Percentiles rank a stretch among this genome's conserved stretches.
phyloP scores from a whole-genome alignment of 2,329 filamentous ascomycete species.

The Fulvia fulva region DNA sequence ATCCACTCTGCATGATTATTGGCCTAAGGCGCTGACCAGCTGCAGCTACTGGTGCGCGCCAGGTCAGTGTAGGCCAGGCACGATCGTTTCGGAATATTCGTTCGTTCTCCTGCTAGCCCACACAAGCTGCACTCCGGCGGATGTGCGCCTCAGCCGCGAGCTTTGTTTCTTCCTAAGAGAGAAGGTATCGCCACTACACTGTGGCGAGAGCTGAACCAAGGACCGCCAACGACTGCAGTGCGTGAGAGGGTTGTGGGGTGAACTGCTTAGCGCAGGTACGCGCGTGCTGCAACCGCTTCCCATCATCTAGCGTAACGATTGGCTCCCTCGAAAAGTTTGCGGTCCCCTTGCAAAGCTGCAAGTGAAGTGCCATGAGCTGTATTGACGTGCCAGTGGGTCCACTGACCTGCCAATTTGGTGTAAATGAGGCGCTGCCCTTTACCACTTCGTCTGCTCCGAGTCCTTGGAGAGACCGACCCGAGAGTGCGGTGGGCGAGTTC shows the following conservation, averaged over 20 bases:
- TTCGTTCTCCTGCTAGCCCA: constrained; percentile 6
- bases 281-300: constrained; percentile 6
- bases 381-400: constrained; percentile 2
- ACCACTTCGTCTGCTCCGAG: neutral
- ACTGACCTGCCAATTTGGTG: neutral
- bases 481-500: neutral
- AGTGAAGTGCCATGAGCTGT: neutral
- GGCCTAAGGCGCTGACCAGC: constrained; percentile 16
- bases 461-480: neutral
- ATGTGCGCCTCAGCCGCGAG: constrained; percentile 19
- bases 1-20: constrained; percentile 20
- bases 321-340: constrained; percentile 5
- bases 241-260: constrained; percentile 1
- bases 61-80: constrained; percentile 9
- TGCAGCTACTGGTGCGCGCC: constrained; percentile 14
- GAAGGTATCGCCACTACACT: constrained; percentile 18
- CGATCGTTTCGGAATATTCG: constrained; percentile 14
- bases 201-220: constrained; percentile 20
- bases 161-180: constrained; percentile 9
- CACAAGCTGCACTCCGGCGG: constrained; percentile 16
- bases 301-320: constrained; percentile 2
- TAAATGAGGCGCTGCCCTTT: neutral
- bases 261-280: constrained; percentile 4
- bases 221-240: constrained; percentile 3
- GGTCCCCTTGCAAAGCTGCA: constrained; percentile 13